Percentiles rank a stretch among this genome's conserved stretches.
These are phyloP conservation scores for Bjerkandera adusta DNA, from an alignment of 1,284 basidiomycete species.

Conservation along the genomic window DNA sequence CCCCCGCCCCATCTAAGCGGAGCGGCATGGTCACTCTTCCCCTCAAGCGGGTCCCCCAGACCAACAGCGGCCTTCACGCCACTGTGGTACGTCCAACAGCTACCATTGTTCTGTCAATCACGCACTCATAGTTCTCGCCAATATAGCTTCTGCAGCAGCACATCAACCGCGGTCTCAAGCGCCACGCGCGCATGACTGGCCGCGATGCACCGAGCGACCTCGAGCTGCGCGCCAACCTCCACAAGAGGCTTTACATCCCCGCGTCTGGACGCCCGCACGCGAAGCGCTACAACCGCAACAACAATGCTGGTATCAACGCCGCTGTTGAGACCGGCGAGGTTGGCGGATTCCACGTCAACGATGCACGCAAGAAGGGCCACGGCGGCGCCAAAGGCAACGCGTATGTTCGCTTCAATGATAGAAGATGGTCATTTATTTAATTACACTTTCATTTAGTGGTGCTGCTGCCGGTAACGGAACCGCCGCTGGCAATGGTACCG, in stretches of 20 bases:
- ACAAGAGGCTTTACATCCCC: constrained; percentile 47
- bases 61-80: constrained; percentile 51
- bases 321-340: constrained; percentile 14
- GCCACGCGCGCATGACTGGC: constrained; percentile 69
- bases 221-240: constrained; percentile 49
- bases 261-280: constrained; percentile 25
- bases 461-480: constrained; percentile 12
- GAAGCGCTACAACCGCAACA: constrained; percentile 37
- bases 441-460: background rate
- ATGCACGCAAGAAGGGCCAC: no score
- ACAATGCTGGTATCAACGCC: constrained; percentile 8
- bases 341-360: constrained; percentile 4
- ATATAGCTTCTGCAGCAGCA: constrained; percentile 66
- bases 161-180: constrained; percentile 63
- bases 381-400: background rate
- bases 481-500: constrained; percentile 12
- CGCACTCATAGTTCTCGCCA: background rate
- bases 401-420: background rate
- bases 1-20: constrained; percentile 34
- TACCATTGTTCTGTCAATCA: background rate
- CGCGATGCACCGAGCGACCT: constrained; percentile 47
- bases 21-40: constrained; percentile 53
- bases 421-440: background rate
- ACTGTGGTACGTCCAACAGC: constrained; percentile 50
- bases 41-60: constrained; percentile 45